phyloP scores from a whole-genome alignment of 176 grass and related monocot genomes.

The Ensete ventricosum region DNA sequence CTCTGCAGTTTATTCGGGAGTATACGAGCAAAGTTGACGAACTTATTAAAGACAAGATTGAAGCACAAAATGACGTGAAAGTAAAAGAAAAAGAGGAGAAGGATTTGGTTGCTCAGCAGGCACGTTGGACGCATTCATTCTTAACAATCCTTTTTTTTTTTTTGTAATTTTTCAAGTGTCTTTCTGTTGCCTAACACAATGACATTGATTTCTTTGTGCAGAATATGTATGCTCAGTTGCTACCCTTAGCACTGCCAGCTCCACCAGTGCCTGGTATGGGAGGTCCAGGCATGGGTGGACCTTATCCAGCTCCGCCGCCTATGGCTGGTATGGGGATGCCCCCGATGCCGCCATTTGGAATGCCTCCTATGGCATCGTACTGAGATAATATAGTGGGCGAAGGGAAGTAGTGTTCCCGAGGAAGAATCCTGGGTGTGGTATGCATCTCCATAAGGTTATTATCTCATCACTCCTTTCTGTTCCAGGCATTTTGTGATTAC shows the following conservation, averaged over 20 bases:
- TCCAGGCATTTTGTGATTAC: too few relatives aligned
- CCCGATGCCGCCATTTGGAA: conserved; percentile 58
- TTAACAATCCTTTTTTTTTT: too few relatives aligned
- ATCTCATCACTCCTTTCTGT: too few relatives aligned
- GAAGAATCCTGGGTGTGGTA: too few relatives aligned
- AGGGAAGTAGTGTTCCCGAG: too few relatives aligned
- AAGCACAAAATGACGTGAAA: conserved; percentile 66
- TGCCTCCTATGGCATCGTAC: conserved; percentile 64
- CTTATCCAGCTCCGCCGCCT: conserved; percentile 29
- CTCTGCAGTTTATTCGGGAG: conserved; percentile 73
- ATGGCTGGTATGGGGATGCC: conserved; percentile 86
- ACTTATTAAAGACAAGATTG: conserved; percentile 74
- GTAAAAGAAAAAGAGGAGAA: conserved; percentile 90
- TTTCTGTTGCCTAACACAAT: background rate
- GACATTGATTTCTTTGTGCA: conserved; percentile 34
- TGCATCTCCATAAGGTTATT: too few relatives aligned
- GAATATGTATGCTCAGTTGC: conserved; percentile 97
- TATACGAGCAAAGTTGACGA: conserved; percentile 91
- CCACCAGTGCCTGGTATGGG: conserved; percentile 60
- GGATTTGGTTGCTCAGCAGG: conserved; percentile 89
- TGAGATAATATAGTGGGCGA: conserved; percentile 13
- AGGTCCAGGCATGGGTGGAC: conserved; percentile 29
- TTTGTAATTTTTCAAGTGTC: background rate
- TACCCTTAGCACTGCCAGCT: conserved; percentile 79
- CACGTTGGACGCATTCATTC: conserved; percentile 2